These are phyloP conservation scores for Fusarium kyushuense DNA, from an alignment of 2,329 filamentous ascomycete species.

Conservation along the genomic window DNA sequence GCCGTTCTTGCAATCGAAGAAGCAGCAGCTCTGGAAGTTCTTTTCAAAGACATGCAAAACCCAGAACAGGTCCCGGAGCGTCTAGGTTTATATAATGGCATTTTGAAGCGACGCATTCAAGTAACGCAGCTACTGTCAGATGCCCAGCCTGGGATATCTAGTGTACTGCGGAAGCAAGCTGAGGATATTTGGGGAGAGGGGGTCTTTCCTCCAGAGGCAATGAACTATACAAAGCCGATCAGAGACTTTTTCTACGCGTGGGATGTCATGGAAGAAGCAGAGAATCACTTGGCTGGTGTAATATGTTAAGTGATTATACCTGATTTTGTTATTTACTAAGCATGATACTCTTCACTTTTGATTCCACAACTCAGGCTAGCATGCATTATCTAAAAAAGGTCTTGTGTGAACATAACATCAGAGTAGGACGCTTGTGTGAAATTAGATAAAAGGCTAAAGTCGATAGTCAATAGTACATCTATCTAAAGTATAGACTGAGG, in stretches of 20 bases:
- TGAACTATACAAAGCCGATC: neutral
- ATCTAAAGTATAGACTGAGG: too few relatives aligned
- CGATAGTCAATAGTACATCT: too few relatives aligned
- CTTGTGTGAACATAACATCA: too few relatives aligned
- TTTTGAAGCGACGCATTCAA: neutral
- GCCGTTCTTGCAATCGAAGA: neutral
- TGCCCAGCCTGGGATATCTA: neutral
- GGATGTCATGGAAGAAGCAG: neutral
- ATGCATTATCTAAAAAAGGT: too few relatives aligned
- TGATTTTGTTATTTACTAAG: neutral
- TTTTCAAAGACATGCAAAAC: neutral
- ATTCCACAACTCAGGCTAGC: neutral
- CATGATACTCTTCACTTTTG: neutral
- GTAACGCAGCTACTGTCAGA: neutral
- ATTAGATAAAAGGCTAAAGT: too few relatives aligned
- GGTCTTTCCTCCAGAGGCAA: neutral
- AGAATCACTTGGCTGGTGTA: neutral
- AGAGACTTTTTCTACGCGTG: constrained; percentile 8
- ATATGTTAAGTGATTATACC: neutral
- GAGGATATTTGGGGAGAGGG: constrained; percentile 5
- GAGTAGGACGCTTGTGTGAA: too few relatives aligned
- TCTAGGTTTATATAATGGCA: accelerated
- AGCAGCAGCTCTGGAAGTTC: neutral
- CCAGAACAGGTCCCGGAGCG: accelerated
- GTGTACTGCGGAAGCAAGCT: neutral